These are phyloP conservation scores for Pelargonium australe DNA, from an alignment of 441 rosid genomes.

Conservation along the genomic window DNA sequence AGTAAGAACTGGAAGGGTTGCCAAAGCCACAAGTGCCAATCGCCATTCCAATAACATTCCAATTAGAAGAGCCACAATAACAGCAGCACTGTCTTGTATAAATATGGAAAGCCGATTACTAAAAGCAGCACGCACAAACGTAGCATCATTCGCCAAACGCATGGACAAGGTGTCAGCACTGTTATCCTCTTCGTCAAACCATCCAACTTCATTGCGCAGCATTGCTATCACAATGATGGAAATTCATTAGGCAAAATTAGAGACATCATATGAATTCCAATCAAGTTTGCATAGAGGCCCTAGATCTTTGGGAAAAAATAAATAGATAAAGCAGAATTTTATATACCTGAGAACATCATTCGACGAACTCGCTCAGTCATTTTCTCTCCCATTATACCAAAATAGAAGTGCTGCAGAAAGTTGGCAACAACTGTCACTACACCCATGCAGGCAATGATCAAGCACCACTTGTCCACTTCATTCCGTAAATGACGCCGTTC, in stretches of 20 bases:
- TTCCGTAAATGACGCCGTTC: conserved; percentile 39
- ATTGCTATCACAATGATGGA: conserved; percentile 56
- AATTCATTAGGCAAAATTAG: conserved; percentile 14
- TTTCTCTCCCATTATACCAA: conserved; percentile 99
- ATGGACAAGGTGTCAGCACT: conserved; percentile 89
- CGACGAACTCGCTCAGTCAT: conserved; percentile 97
- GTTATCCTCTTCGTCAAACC: conserved; percentile 98
- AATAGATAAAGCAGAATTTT: background rate
- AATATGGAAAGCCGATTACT: conserved; percentile 95
- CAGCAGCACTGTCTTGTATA: conserved; percentile 83
- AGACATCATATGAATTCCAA: background rate
- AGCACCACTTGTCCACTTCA: conserved; percentile 95
- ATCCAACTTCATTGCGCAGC: conserved; percentile 95
- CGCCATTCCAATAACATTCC: conserved; percentile 85
- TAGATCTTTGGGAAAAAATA: conserved; percentile 1
- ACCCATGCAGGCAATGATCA: conserved; percentile 94
- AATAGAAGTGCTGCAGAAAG: conserved; percentile 94
- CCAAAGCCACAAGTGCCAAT: conserved; percentile 89
- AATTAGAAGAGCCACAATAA: conserved; percentile 76
- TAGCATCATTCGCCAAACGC: conserved; percentile 99
- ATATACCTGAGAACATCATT: conserved; percentile 98
- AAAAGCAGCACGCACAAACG: conserved; percentile 92
- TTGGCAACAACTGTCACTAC: conserved; percentile 91
- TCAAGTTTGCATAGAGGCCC: no score
- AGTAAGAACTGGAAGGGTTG: conserved; percentile 80